These are phyloP conservation scores for Umbelopsis sp. DNA, from an alignment of 192 early-diverging fungal species.

Conservation along the genomic window DNA sequence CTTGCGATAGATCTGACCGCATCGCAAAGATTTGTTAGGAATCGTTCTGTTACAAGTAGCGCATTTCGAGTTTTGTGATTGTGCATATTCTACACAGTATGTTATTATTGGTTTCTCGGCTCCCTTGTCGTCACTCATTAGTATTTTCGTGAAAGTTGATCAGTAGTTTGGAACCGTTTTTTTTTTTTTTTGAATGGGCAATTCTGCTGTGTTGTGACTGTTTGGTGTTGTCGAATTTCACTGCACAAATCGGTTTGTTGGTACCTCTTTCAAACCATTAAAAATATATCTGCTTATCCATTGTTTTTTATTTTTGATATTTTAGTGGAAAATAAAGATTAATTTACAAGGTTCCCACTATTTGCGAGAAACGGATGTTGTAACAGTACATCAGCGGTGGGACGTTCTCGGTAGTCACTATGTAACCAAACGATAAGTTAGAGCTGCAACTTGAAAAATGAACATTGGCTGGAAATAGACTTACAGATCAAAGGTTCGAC, in stretches of 20 bases:
- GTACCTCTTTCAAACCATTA: too few relatives aligned
- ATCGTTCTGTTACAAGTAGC: constrained; percentile 46
- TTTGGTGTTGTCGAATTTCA: too few relatives aligned
- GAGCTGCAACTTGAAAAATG: not conserved
- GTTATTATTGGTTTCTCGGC: constrained; percentile 29
- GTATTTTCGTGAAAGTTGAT: not conserved
- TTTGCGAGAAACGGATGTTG: constrained; percentile 65
- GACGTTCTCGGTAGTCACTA: constrained; percentile 75
- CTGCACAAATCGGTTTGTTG: too few relatives aligned
- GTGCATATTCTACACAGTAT: constrained; percentile 50
- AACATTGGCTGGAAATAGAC: constrained; percentile 10
- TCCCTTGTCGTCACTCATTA: not conserved
- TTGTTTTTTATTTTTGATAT: not conserved
- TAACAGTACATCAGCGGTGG: constrained; percentile 78
- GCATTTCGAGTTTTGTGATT: constrained; percentile 46
- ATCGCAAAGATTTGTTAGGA: constrained; percentile 48
- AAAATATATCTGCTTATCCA: not conserved
- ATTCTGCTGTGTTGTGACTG: not conserved
- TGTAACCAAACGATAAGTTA: not conserved
- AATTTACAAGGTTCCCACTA: constrained; percentile 11
- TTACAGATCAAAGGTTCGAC: constrained; percentile 76
- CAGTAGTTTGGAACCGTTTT: not conserved
- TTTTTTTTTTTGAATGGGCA: constrained; percentile 1
- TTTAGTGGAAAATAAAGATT: not conserved
- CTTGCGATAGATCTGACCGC: constrained; percentile 43